Conservation (phyloP, 2,329 filamentous ascomycete genomes). For the Daldinia eschscholtzii region DNA sequence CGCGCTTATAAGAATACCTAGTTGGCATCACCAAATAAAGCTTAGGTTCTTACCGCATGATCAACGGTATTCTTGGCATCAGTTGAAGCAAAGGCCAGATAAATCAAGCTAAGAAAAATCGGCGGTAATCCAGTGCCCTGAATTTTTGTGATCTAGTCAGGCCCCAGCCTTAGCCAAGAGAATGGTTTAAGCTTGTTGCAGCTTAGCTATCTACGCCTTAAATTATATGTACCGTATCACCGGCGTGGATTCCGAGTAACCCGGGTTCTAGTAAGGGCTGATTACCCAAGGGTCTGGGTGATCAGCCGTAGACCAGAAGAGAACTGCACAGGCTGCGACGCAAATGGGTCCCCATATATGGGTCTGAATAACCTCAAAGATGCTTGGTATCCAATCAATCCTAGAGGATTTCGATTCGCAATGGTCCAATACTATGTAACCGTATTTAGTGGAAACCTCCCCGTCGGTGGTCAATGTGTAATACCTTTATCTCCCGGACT, state of each 20-base stretch:
- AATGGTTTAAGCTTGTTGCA: conserved; percentile 3
- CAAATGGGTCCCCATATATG: conserved; percentile 6
- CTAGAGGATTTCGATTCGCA: conserved; percentile 8
- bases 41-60: conserved; percentile 10
- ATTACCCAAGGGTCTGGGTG: conserved; percentile 5
- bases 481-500: conserved; percentile 8
- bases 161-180: conserved; percentile 3
- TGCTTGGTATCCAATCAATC: conserved; percentile 14
- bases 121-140: neutral
- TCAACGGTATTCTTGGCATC: conserved; percentile 4
- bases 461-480: neutral
- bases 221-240: neutral
- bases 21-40: neutral
- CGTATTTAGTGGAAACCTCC: conserved; percentile 12
- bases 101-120: neutral
- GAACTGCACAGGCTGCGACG: conserved; percentile 4
- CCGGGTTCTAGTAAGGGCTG: conserved; percentile 6
- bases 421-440: conserved; percentile 12
- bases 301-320: conserved; percentile 1
- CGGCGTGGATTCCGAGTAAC: conserved; percentile 4
- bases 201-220: conserved; percentile 3
- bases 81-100: neutral
- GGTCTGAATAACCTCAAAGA: conserved; percentile 10
- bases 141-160: neutral
- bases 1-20: neutral